Percentiles rank a stretch among this genome's conserved stretches.
These are phyloP conservation scores for Ceriops zippeliana DNA, from an alignment of 345 rosid genomes.

Conservation along the genomic window DNA sequence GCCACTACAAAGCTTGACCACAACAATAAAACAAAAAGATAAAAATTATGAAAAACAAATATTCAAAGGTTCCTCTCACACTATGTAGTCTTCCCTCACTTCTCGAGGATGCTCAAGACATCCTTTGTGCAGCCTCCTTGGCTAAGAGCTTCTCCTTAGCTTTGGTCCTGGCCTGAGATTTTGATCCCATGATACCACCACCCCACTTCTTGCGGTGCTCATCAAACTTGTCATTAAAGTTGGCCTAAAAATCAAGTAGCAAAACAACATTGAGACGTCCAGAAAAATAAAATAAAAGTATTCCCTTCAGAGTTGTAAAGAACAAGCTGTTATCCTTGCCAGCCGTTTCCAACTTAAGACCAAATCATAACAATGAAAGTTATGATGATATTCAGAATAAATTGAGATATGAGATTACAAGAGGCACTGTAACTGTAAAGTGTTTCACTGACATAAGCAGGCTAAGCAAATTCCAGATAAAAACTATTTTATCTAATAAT, in stretches of 20 bases:
- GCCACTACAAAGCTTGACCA: background rate
- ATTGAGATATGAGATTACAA: too few relatives aligned
- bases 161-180: conserved; percentile 71
- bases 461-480: too few relatives aligned
- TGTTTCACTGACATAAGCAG: too few relatives aligned
- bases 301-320: background rate
- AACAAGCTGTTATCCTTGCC: background rate
- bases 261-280: background rate
- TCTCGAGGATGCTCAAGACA: conserved; percentile 30
- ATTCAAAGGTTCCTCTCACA: background rate
- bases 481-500: too few relatives aligned
- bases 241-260: conserved; percentile 35
- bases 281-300: background rate
- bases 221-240: conserved; percentile 64
- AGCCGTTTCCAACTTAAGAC: too few relatives aligned
- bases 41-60: background rate
- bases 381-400: too few relatives aligned
- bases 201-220: conserved; percentile 75
- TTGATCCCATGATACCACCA: conserved; percentile 78
- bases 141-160: conserved; percentile 63
- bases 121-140: conserved; percentile 72
- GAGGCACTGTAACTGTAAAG: too few relatives aligned
- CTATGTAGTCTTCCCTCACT: background rate
- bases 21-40: background rate
- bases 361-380: too few relatives aligned